These are phyloP conservation scores for Verticillium tricorpus DNA, from an alignment of 2,329 filamentous ascomycete species.

Conservation along the genomic window DNA sequence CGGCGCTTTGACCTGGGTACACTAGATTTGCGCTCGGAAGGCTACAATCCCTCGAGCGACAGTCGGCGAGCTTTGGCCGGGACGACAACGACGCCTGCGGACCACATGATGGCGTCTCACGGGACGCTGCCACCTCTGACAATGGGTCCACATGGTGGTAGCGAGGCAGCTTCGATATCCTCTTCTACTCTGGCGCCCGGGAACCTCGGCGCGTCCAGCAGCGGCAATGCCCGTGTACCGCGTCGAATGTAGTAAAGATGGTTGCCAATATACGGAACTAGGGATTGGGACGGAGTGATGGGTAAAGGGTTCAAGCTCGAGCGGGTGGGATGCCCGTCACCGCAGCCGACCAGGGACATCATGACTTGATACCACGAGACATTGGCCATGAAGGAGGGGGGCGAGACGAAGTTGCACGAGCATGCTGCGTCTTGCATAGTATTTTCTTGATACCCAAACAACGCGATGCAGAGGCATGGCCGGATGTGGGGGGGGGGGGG, in stretches of 20 bases:
- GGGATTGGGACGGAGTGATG: neutral
- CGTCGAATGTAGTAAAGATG: neutral
- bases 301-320: neutral
- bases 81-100: neutral
- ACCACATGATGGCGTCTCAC: neutral
- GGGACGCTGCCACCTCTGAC: neutral
- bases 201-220: neutral
- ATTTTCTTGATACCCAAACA: neutral
- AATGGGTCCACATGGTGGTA: neutral
- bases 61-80: neutral
- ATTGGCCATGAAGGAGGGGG: neutral
- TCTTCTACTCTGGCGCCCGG: neutral
- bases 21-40: constrained; percentile 34
- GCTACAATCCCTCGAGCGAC: neutral
- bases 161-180: neutral
- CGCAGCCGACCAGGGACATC: neutral
- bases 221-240: neutral
- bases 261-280: neutral
- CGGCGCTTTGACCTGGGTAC: constrained; percentile 58
- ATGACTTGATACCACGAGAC: neutral
- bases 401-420: no score
- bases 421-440: neutral
- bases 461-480: neutral
- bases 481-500: no score
- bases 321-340: neutral